Evolutionary conservation across 2,329 filamentous ascomycete genomes (phyloP).

Genomic region (Alternaria gansuensis): DNA sequence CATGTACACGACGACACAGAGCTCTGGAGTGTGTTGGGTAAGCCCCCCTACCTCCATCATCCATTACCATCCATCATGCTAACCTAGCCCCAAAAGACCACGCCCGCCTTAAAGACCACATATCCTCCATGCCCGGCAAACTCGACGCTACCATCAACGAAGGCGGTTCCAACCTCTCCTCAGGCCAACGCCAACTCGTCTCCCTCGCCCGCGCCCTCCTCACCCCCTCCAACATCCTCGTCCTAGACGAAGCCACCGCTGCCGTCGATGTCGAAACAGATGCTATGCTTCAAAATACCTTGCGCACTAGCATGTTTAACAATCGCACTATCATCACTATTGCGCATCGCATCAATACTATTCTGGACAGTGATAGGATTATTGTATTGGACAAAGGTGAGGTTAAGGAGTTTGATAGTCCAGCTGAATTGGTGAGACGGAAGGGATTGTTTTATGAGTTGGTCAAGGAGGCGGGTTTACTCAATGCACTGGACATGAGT

Average conservation of each 20-base stretch:
- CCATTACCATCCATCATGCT: constrained; percentile 17
- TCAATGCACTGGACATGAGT: constrained; percentile 45
- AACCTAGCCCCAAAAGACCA: constrained; percentile 69
- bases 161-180: constrained; percentile 95
- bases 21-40: constrained; percentile 92
- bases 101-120: constrained; percentile 89
- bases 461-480: constrained; percentile 87
- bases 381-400: constrained; percentile 90
- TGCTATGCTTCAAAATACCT: constrained; percentile 69
- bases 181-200: constrained; percentile 92
- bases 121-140: constrained; percentile 84
- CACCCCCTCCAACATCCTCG: constrained; percentile 94
- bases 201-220: constrained; percentile 93
- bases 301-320: constrained; percentile 74
- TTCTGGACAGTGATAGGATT: constrained; percentile 86
- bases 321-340: constrained; percentile 98
- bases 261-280: constrained; percentile 76
- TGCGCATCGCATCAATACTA: constrained; percentile 97
- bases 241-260: constrained; percentile 93
- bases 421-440: constrained; percentile 76
- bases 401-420: constrained; percentile 92
- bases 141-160: constrained; percentile 91
- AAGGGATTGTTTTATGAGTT: constrained; percentile 87
- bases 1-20: constrained; percentile 97
- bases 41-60: constrained; percentile 43